These are phyloP conservation scores for Candida sakaeoensis DNA, from an alignment of 805 yeast species.

Conservation along the genomic window DNA sequence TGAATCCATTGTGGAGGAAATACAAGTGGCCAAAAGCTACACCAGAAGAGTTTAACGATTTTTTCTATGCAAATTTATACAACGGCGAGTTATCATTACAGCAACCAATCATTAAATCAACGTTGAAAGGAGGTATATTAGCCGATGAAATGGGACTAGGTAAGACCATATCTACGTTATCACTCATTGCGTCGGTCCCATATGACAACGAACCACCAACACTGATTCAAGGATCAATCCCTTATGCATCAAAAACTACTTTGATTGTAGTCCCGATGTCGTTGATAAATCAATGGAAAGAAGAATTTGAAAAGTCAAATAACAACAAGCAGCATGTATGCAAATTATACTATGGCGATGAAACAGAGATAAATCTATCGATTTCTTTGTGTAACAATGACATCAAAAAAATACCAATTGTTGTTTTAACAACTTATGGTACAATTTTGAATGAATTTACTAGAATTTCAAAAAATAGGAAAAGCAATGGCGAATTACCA, in stretches of 20 bases:
- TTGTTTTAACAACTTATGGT: constrained; percentile 84
- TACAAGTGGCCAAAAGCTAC: constrained; percentile 62
- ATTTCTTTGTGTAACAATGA: constrained; percentile 34
- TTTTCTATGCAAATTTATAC: constrained; percentile 73
- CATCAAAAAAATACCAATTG: constrained; percentile 52
- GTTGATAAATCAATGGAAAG: constrained; percentile 84
- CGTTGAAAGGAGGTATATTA: constrained; percentile 76
- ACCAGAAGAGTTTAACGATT: constrained; percentile 7
- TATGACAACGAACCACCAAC: constrained; percentile 37
- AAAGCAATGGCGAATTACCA: constrained; percentile 20
- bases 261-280: constrained; percentile 89
- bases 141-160: constrained; percentile 99
- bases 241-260: constrained; percentile 69
- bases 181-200: constrained; percentile 67
- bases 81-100: constrained; percentile 73
- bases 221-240: constrained; percentile 7
- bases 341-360: constrained; percentile 74
- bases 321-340: constrained; percentile 42
- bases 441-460: constrained; percentile 76
- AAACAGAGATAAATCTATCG: constrained; percentile 48
- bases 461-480: constrained; percentile 31
- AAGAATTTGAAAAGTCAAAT: constrained; percentile 64
- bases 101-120: constrained; percentile 60
- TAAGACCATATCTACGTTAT: constrained; percentile 79
- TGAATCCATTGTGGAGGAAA: constrained; percentile 85